Base-by-base conservation (phyloP, 2,329 filamentous ascomycete genomes). In the Fusarium sp. region DNA sequence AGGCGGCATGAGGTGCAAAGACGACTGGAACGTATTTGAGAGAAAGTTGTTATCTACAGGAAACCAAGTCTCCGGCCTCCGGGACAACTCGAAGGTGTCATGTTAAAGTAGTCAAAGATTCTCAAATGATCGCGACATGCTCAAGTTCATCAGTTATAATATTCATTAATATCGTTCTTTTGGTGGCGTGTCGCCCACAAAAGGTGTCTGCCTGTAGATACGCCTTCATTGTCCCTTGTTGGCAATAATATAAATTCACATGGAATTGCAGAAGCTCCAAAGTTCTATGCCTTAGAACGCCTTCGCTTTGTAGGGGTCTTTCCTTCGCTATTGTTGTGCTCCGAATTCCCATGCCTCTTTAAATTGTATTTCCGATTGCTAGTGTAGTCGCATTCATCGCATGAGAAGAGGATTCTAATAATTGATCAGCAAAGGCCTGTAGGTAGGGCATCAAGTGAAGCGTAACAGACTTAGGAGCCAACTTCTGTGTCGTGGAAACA, bases 11-110 rank as follows among this genome's bases (percentile, higher is more conserved):
- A 37, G 6, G 1, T 8, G 0, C 3, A n/a, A n/a, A 10, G 0
- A 2, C 1, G 1, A 1, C 2, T 0, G 3, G 2, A 6, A 11
- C 11, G 7, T 11, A 28, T 5, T 11, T 28, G 10, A 4, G 27
- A 2, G 7, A 10, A 7, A 1, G 6, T 4, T 18, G 6, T 4
- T 8, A 8, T 46, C 2, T 1, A 4, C 3, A 3, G 12, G 43
- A 28, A 28, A 47, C 14, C 28, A n/a, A 0, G 11, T 4, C 18
- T 46, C 18, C 4, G 4, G 18, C 7, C 18, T n/a, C 4, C 0
- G 7, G 12, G 4, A 9, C 13, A 8, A 6, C 23, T 20, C 5
- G 7, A 46, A 14, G 18, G 4, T 14, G 7, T 7, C 12, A 20
- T 10, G 7, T 5, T 4, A 4, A n/a, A 37, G 34, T 4, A 1